phyloP scores from a whole-genome alignment of 2,329 filamentous ascomycete species.

The Monosporascus sp. region DNA sequence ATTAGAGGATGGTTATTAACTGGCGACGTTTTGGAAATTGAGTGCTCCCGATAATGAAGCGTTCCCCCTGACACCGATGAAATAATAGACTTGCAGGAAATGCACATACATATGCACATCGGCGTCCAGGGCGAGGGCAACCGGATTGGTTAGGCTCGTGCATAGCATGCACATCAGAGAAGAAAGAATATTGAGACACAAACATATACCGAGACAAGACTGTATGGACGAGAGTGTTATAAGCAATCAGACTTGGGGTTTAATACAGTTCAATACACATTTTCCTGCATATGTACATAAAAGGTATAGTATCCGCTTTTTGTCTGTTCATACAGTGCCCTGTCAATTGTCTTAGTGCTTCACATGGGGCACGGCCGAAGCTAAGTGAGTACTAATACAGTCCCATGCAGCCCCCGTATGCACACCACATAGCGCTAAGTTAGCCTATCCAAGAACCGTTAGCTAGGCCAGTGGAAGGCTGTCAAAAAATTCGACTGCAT shows the following conservation, averaged over 20 bases:
- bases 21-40: neutral
- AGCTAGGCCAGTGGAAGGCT: neutral
- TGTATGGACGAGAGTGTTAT: no score
- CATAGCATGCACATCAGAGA: neutral
- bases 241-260: no score
- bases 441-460: neutral
- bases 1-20: neutral
- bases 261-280: no score
- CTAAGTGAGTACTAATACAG: no score
- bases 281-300: no score
- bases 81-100: neutral
- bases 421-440: neutral
- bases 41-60: neutral
- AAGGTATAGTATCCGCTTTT: no score
- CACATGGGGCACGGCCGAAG: no score
- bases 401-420: neutral
- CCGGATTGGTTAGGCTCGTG: neutral
- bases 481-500: neutral
- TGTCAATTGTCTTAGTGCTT: neutral
- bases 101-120: neutral
- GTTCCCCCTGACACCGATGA: no score
- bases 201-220: neutral
- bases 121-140: neutral
- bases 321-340: no score
- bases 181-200: neutral